A percentile compares a stretch with the other conserved stretches of the same genome.
Evolutionary conservation across 768 basidiomycete genomes (phyloP).

Genomic region (Kwoniella dendrophila): DNA sequence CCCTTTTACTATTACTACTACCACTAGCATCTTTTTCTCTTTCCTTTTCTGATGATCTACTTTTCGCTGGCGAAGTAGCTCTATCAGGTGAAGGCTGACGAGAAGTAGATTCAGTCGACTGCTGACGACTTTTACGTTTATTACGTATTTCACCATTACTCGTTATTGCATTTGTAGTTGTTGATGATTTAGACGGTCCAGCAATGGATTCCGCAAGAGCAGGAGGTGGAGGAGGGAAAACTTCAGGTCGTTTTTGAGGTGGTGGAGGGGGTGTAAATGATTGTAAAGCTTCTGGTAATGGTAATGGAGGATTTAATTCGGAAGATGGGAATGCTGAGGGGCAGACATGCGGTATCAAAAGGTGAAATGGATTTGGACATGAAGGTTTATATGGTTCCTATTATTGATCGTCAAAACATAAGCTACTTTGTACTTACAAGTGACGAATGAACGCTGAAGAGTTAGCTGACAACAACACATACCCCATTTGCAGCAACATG

Average conservation of each 20-base stretch:
- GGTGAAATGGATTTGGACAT: slow-evolving; percentile 51
- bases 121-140: slow-evolving; percentile 23
- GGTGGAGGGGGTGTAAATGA: slow-evolving; percentile 33
- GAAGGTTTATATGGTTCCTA: slow-evolving; percentile 38
- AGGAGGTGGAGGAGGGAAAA: slow-evolving; percentile 36
- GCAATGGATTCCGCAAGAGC: slow-evolving; percentile 14
- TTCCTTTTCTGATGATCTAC: slow-evolving; percentile 2
- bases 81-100: slow-evolving; percentile 21
- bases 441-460: too few relatives aligned
- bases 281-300: slow-evolving; percentile 22
- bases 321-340: slow-evolving; percentile 39
- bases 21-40: too few relatives aligned
- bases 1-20: not conserved
- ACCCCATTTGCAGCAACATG: slow-evolving; percentile 46
- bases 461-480: too few relatives aligned
- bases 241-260: slow-evolving; percentile 31
- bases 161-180: too few relatives aligned
- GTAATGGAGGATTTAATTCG: slow-evolving; percentile 33
- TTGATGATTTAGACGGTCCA: slow-evolving; percentile 25
- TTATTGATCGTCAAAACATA: too few relatives aligned
- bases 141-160: slow-evolving; percentile 24
- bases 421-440: too few relatives aligned
- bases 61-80: slow-evolving; percentile 23
- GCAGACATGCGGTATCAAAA: slow-evolving; percentile 46
- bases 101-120: slow-evolving; percentile 9